phyloP scores from a whole-genome alignment of 2,329 filamentous ascomycete species.

The Colletotrichum sp. region DNA sequence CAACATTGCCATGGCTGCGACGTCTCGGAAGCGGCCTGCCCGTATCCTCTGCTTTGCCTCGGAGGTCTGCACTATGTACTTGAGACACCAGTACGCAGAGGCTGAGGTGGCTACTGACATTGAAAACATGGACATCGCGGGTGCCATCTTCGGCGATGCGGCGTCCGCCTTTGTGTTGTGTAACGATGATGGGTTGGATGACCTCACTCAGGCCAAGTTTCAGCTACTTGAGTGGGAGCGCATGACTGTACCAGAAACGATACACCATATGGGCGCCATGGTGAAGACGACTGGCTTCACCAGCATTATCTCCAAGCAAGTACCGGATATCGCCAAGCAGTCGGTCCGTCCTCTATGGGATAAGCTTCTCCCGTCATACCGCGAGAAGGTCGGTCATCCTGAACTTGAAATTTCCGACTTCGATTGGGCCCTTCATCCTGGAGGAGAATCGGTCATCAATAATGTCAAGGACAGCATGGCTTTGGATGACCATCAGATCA shows the following conservation, averaged over 20 bases:
- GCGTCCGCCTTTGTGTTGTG: constrained; percentile 27
- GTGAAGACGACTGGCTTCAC: constrained; percentile 3
- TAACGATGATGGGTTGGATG: constrained; percentile 20
- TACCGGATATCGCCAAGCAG: neutral
- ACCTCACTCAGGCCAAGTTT: neutral
- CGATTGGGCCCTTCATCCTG: neutral
- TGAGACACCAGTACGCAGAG: constrained; percentile 23
- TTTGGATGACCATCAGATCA: neutral
- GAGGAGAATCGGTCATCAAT: neutral
- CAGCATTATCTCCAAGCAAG: constrained; percentile 2
- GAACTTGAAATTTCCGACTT: neutral
- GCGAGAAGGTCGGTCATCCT: neutral
- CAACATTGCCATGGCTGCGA: constrained; percentile 21
- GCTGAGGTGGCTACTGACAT: constrained; percentile 20
- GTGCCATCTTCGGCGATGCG: constrained; percentile 27
- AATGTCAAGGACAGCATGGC: neutral
- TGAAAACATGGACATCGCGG: constrained; percentile 25
- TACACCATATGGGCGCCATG: constrained; percentile 6
- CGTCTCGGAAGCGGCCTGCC: constrained; percentile 22
- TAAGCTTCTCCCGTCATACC: neutral
- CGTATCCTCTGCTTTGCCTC: constrained; percentile 28
- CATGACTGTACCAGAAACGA: neutral
- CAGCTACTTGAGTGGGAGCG: constrained; percentile 5
- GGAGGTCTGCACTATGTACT: constrained; percentile 24
- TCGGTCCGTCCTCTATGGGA: neutral